Evolutionary conservation across 257 asterid genomes (phyloP).

Genomic region (Solanum chmielewskii): DNA sequence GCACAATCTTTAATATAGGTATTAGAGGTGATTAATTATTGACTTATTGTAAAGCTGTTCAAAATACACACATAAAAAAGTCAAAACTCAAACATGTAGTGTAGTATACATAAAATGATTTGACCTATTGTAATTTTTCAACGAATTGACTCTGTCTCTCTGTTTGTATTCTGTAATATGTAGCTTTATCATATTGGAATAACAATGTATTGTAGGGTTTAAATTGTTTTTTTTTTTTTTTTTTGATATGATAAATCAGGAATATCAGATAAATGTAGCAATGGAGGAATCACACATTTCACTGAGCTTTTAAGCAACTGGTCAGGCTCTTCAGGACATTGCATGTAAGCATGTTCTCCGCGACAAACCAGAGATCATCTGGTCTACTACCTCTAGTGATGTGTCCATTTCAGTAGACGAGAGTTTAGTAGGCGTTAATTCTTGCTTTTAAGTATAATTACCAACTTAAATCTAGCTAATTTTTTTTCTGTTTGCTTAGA

Average conservation of each 20-base stretch:
- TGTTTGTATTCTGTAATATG: background rate
- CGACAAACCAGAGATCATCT: background rate
- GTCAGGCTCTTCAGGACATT: constrained; percentile 48
- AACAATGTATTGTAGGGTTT: background rate
- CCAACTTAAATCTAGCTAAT: background rate
- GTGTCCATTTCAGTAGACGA: background rate
- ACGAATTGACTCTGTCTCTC: background rate
- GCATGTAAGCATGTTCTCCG: constrained; percentile 47
- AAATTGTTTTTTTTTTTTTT: background rate
- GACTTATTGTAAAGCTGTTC: no score
- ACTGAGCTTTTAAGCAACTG: constrained; percentile 61
- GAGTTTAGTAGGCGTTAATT: background rate
- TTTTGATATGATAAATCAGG: constrained; percentile 32
- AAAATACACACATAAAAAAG: background rate
- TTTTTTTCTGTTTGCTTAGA: constrained; percentile 15
- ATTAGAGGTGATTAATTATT: background rate
- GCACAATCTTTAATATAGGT: background rate
- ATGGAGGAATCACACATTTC: constrained; percentile 36
- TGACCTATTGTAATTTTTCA: background rate
- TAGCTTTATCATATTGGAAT: background rate
- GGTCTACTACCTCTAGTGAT: background rate
- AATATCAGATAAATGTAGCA: constrained; percentile 40
- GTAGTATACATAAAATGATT: background rate
- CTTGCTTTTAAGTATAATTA: background rate
- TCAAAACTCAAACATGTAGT: background rate